Percentiles rank a stretch among this genome's conserved stretches.
These are phyloP conservation scores for Penicillium alfredii DNA, from an alignment of 495 filamentous ascomycete genomes.

Conservation along the genomic window DNA sequence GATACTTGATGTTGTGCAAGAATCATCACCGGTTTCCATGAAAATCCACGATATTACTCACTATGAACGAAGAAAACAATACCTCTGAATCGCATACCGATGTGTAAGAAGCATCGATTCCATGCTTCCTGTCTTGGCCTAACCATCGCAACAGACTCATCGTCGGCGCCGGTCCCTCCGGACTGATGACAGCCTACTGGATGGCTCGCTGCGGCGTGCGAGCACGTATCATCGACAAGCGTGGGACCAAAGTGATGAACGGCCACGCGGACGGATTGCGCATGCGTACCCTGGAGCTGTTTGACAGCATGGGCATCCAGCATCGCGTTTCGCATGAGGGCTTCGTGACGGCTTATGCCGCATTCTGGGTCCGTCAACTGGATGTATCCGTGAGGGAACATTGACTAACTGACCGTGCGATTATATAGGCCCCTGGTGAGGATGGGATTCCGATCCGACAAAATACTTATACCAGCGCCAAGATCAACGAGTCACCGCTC, in stretches of 20 bases:
- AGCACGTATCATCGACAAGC: conserved; percentile 55
- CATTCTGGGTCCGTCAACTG: too few relatives aligned
- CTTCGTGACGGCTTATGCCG: too few relatives aligned
- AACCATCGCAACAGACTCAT: too few relatives aligned
- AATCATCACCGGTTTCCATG: too few relatives aligned
- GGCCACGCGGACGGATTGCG: conserved; percentile 58
- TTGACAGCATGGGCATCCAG: conserved; percentile 57
- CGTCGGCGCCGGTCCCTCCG: conserved; percentile 59
- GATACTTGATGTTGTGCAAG: neutral
- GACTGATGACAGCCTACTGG: conserved; percentile 56
- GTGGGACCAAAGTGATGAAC: conserved; percentile 42
- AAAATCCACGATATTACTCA: neutral
- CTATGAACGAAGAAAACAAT: conserved; percentile 5
- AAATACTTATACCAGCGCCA: too few relatives aligned
- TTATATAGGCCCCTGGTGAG: too few relatives aligned
- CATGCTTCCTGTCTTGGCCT: too few relatives aligned
- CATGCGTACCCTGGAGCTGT: conserved; percentile 55
- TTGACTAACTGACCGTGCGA: too few relatives aligned
- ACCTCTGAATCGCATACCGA: conserved; percentile 10
- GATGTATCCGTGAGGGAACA: too few relatives aligned
- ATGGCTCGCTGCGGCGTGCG: conserved; percentile 51
- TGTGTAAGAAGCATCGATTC: too few relatives aligned
- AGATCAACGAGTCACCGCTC: too few relatives aligned
- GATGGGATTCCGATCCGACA: conserved; percentile 50
- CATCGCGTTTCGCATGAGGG: conserved; percentile 56